Base-by-base conservation (phyloP, 768 basidiomycete genomes). In the Auriscalpium vulgare region DNA sequence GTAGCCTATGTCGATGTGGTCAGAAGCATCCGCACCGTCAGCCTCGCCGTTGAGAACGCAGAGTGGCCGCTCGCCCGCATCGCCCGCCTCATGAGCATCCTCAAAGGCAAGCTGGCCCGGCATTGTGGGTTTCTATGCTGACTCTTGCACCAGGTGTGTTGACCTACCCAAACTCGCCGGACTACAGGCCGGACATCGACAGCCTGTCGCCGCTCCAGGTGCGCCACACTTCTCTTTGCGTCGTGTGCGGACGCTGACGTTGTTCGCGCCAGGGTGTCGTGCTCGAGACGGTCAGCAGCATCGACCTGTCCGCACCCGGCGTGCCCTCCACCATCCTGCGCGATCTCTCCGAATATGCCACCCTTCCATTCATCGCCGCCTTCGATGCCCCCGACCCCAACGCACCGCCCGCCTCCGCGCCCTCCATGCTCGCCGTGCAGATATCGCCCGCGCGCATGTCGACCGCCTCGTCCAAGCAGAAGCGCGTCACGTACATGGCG, bases 131-230 rank as follows among this genome's bases (percentile, higher is more conserved):
- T 29, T 29, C 4, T 29, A 29, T 5, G 29, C 29, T 29, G 29
- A 29, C 29, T 5, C 7, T 29, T 5, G 29, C 4, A 5, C 29
- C 29, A 29, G 29, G 29, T 5, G 29, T 29, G 29, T 29, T 29
- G 29, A 29, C 29, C 4, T 97, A 97, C 65, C 74, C 84, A 2
- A 75, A 76, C 55, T 94, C 91, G 0, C 84, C 88, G 13, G 92
- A 95, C 65, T 95, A 91, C 67, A 76, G 93, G 44, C 87, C 90
- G 1, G 95, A 99, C 63, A 75, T 94, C 44, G 95, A 98, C 65
- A 69, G 74, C 19, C 74, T 97, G 38, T 82, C 83, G 19, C 88
- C 91, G 45, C 81, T 91, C 8, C 90, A 92, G 79, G 88, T 88
- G 66, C 40, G 74, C 54, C 17, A 56, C 3, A 23, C 13, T 36